Evolutionary conservation across 2,329 filamentous ascomycete species (phyloP), one percentile per base, ranked within the genome.

Genomic region (Diaporthe batatas): DNA sequence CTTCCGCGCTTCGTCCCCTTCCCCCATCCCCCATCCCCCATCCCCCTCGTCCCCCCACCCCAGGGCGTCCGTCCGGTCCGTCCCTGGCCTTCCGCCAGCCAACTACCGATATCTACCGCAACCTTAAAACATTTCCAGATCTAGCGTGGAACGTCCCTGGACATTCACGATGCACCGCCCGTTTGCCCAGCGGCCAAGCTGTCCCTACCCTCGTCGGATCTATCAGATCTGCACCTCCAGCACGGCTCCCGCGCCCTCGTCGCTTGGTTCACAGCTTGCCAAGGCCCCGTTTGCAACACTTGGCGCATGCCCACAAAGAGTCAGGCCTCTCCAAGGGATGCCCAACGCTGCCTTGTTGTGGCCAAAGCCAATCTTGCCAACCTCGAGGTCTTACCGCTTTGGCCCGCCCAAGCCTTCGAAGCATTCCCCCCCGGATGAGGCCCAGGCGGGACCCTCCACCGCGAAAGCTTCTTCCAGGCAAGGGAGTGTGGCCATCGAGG

Each of bases 101-200:
- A 70, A 54, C 68, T 62, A 42, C 68, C 47, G 58, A 29, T 42
- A 51, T 53, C 44, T 51, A 67, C 62, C 62, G 62, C 62, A 67
- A 67, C 62, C 62, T 67, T 70, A 53, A 58, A 70, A 32, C 55
- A 54, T 39, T 32, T 53, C 18, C 18, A 21, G 23, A 32, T 62
- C 68, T 70, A 70, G 55, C 68, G 55, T 70, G 44, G 68, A 62
- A 54, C 55, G 55, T 42, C 68, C 68, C 55, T 62, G 44, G 58
- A 62, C 44, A 23, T 32, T 34, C 51, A 75, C 65, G 34, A 80
- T 81, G 77, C 76, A 76, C 68, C 77, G 77, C 72, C 71, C 77
- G 12, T 47, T 73, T 23, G 71, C 74, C 39, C 62, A 76, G 23
- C 73, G 73, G 68, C 77, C 77, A 58, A 70, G 75, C 54, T 73